Percentiles rank a stretch among this genome's conserved stretches.
phyloP scores from a whole-genome alignment of 164 flowering plant species.

The grape (Vitis vinifera) region DNA sequence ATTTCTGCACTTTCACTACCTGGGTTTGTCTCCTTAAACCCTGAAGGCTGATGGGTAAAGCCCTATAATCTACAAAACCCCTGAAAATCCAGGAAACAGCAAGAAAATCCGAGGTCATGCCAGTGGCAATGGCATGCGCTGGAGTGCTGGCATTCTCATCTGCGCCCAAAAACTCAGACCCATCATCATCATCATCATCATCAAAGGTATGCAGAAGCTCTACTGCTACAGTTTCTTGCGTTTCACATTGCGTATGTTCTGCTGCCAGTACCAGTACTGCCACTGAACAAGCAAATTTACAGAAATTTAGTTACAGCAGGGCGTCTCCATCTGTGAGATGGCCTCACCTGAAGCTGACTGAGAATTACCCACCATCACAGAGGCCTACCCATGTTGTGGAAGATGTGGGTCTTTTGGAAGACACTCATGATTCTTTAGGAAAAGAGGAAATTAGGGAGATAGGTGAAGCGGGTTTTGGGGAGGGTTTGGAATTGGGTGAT shows the following conservation, averaged over 20 bases:
- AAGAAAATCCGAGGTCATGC: no score
- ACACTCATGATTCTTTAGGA: not conserved
- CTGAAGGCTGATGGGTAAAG: no score
- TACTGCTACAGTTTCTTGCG: constrained; percentile 2
- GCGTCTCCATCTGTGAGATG: constrained; percentile 83
- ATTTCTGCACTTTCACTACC: no score
- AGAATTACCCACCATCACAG: constrained; percentile 15
- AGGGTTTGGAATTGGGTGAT: constrained; percentile 18
- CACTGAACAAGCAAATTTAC: not conserved
- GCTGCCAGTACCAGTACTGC: not conserved
- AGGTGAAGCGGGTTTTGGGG: not conserved
- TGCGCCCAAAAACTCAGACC: constrained; percentile 4
- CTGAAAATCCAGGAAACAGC: no score
- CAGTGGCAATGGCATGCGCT: not conserved
- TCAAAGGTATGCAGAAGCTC: constrained; percentile 23
- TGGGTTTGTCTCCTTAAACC: no score
- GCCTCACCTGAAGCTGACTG: constrained; percentile 68
- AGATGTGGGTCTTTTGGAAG: constrained; percentile 2
- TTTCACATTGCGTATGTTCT: constrained; percentile 1
- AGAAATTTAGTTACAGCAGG: constrained; percentile 62
- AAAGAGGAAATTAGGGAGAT: constrained; percentile 14
- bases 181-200: constrained; percentile 10
- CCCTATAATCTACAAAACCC: no score
- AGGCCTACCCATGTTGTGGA: constrained; percentile 15
- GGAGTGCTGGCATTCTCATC: constrained; percentile 13